A percentile compares a stretch with the other conserved stretches of the same genome.
These are phyloP conservation scores for Paramyrothecium roridum DNA, from an alignment of 2,329 filamentous ascomycete genomes.

Conservation along the genomic window DNA sequence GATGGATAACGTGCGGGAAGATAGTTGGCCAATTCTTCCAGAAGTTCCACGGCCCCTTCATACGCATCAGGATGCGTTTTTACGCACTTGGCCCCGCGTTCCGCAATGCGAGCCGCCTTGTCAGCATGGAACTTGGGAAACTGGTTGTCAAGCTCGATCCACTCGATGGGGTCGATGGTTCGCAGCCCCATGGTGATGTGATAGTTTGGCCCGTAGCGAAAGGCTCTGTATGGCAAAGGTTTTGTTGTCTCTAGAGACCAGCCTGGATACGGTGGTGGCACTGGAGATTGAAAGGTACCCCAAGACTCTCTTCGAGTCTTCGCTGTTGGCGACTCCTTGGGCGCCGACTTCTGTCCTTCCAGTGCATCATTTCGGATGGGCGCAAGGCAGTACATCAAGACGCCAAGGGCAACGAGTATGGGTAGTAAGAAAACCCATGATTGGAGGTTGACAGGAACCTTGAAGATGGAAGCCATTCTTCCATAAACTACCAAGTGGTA, in stretches of 20 bases:
- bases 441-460: not conserved
- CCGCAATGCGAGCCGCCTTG: slow-evolving; percentile 65
- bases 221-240: slow-evolving; percentile 74
- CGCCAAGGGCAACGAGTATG: not conserved
- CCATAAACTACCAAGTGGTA: not conserved
- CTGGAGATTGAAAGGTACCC: slow-evolving; percentile 52
- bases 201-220: slow-evolving; percentile 74
- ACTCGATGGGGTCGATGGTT: slow-evolving; percentile 66
- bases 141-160: slow-evolving; percentile 84
- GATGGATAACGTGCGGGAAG: slow-evolving; percentile 72
- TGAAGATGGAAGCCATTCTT: not conserved
- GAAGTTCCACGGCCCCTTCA: slow-evolving; percentile 69
- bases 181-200: slow-evolving; percentile 75
- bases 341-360: not conserved
- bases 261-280: slow-evolving; percentile 58
- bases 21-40: slow-evolving; percentile 70
- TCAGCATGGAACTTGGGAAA: slow-evolving; percentile 70
- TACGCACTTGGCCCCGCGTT: slow-evolving; percentile 66
- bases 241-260: slow-evolving; percentile 69
- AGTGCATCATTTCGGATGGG: not conserved
- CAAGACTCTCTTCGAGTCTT: slow-evolving; percentile 4
- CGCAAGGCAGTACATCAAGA: not conserved
- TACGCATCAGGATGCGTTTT: slow-evolving; percentile 67
- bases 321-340: slow-evolving; percentile 6
- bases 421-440: not conserved